A percentile compares a stretch with the other conserved stretches of the same genome.
These are phyloP conservation scores for Saksenaea oblongispora DNA, from an alignment of 371 early-diverging fungal genomes.

Conservation along the genomic window DNA sequence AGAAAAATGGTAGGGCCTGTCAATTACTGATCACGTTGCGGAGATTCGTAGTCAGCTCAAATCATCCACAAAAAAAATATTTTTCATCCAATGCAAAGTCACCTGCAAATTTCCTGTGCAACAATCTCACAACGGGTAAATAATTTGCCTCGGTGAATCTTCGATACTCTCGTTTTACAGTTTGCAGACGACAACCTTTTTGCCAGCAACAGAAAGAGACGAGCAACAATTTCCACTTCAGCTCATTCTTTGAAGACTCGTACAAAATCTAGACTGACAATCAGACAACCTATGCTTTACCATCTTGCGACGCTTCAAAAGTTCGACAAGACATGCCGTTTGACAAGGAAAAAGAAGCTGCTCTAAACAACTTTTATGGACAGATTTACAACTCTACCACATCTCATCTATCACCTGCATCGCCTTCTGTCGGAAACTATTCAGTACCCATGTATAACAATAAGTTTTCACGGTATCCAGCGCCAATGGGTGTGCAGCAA, in stretches of 20 bases:
- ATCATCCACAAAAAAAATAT: too few species aligned
- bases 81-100: too few species aligned
- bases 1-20: too few species aligned
- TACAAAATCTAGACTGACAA: neutral
- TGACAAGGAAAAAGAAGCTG: conserved; percentile 29
- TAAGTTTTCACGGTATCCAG: conserved; percentile 48
- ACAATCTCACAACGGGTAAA: neutral
- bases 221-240: neutral
- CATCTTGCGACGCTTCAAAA: conserved; percentile 6
- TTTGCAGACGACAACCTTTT: neutral
- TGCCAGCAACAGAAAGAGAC: neutral
- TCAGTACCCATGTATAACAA: conserved; percentile 48
- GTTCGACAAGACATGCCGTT: conserved; percentile 18
- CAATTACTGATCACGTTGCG: too few species aligned
- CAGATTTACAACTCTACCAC: conserved; percentile 33
- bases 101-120: too few species aligned
- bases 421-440: conserved; percentile 36
- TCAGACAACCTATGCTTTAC: neutral
- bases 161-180: neutral
- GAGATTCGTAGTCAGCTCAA: too few species aligned
- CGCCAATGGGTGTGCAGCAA: conserved; percentile 43
- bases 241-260: neutral
- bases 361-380: conserved; percentile 20
- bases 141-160: conserved; percentile 2
- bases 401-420: conserved; percentile 46